Evolutionary conservation across 306 rosid species (phyloP), one percentile per base, ranked within the genome.

Genomic region (Abrus pulchellus): DNA sequence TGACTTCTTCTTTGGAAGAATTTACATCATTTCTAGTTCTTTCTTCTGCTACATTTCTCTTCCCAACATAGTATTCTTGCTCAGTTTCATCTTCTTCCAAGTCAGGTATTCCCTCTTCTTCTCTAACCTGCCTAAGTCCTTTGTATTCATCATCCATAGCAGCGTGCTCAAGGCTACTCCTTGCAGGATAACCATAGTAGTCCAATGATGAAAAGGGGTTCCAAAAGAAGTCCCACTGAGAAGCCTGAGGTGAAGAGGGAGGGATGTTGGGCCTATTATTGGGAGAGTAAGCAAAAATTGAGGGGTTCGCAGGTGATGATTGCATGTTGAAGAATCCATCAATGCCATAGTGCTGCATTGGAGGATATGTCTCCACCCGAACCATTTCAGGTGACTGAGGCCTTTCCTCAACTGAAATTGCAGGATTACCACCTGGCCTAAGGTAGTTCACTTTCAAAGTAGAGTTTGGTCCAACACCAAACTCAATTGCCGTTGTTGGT

Each of bases 141-240:
- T 90, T 72, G 9, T 77, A 80, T 12, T 91, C 97, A 81, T 91
- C 92, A 68, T 93, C 94, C 80, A 79, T 83, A 28, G 72, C 77
- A 13, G 76, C 72, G 30, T 86, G 92, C 3, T 89, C 93, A 47
- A 86, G 74, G 82, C 87, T 84, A 75, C 76, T 79, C 45, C 68
- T 54, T 29, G 83, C 77, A 63, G 93, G 91, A 83, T 90, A 91
- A 64, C 90, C 90, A 59, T 90, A 87, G 87, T 89, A 68, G 81
- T 91, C 94, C 57, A 91, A 45, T 1, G 98, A 90, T 11, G 97
- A 86, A 90, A 93, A 93, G 0, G 98, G 98, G 72, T 93, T 91
- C 97, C 98, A 93, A 62, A 90, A 91, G 75, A 83, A 91, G 79
- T 93, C 94, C 98, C 98, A 93, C 29, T 91, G 97, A 10, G 94